Conservation (phyloP, 495 filamentous ascomycete genomes). For the Neurospora sp. region DNA sequence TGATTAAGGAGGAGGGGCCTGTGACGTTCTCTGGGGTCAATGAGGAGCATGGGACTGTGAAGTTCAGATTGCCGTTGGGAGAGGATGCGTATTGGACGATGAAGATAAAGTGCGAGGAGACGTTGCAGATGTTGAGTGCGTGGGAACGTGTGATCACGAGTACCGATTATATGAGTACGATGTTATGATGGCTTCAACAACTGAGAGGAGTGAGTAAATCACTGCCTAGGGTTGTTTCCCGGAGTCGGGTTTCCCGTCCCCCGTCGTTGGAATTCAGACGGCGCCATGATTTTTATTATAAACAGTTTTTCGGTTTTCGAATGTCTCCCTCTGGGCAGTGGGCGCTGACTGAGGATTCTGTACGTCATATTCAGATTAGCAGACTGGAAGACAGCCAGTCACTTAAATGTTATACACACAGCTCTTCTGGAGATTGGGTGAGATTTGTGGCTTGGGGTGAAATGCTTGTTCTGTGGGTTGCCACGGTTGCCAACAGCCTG, state of each 20-base stretch:
- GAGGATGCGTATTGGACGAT: conserved; percentile 3
- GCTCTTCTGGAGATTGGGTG: background rate
- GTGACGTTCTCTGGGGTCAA: conserved; percentile 5
- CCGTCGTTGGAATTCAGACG: background rate
- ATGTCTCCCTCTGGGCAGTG: background rate
- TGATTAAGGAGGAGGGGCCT: background rate
- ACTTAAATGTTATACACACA: background rate
- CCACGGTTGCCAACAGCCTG: background rate
- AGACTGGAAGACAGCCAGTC: background rate
- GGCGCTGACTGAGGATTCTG: background rate
- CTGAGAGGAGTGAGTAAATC: background rate
- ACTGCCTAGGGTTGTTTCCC: background rate
- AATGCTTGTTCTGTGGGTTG: too few species aligned
- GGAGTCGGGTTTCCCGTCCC: background rate
- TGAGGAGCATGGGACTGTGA: background rate
- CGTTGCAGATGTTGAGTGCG: conserved; percentile 2
- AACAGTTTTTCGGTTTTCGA: background rate
- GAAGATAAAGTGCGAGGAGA: conserved; percentile 11
- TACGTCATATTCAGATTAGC: background rate
- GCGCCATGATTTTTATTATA: background rate
- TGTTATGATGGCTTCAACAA: too few species aligned
- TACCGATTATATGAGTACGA: background rate
- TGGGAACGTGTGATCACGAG: conserved; percentile 12
- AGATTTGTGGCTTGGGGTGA: background rate
- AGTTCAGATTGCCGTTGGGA: conserved; percentile 5